These are phyloP conservation scores for Calonectria leucothoes DNA, from an alignment of 2,329 filamentous ascomycete genomes.

Conservation along the genomic window DNA sequence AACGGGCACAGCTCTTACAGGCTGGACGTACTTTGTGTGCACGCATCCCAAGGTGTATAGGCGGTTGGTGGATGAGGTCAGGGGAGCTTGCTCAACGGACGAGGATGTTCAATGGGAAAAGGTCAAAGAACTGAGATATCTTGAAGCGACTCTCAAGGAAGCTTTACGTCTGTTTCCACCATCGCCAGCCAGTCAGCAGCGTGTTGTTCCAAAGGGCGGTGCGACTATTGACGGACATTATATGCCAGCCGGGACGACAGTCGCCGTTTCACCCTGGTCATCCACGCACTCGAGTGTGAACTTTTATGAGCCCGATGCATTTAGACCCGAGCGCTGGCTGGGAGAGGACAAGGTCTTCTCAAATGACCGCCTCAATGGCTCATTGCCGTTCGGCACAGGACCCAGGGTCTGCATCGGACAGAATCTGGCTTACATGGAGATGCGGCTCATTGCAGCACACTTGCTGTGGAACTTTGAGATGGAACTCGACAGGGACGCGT, in stretches of 20 bases:
- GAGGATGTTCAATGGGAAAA: neutral
- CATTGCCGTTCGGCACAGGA: neutral
- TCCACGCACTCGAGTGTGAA: neutral
- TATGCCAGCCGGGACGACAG: neutral
- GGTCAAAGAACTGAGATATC: neutral
- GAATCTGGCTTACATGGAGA: neutral
- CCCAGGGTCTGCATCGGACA: neutral
- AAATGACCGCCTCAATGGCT: neutral
- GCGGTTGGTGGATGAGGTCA: neutral
- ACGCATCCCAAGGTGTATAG: neutral
- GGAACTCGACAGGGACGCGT: neutral
- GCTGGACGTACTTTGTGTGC: neutral
- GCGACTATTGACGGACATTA: neutral
- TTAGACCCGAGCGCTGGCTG: neutral
- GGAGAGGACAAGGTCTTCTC: neutral
- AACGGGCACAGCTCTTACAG: neutral
- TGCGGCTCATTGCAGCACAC: neutral
- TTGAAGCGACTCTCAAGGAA: neutral
- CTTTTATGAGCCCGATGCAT: neutral
- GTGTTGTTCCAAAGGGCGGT: neutral
- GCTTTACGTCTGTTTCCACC: neutral
- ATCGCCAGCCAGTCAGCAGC: neutral
- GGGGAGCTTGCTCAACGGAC: neutral
- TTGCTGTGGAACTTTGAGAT: neutral
- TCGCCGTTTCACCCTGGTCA: neutral